Evolutionary conservation across 805 yeast genomes (phyloP).

Genomic region (Kuraishia piskuri): DNA sequence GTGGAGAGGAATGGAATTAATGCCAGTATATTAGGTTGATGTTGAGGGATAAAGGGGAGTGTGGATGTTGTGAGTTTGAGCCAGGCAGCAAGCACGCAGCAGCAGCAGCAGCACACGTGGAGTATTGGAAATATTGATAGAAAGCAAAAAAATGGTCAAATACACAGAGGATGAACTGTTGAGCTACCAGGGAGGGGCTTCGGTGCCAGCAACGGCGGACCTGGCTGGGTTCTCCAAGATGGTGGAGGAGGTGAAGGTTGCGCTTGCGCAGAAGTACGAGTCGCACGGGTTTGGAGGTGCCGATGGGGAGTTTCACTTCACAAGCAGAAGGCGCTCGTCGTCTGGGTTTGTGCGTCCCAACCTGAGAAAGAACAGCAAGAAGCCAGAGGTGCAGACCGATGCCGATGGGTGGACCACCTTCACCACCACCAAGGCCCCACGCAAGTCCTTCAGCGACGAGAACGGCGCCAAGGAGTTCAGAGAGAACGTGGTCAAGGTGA

Average conservation of each 20-base stretch:
- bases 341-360: conserved; percentile 33
- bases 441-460: conserved; percentile 36
- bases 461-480: conserved; percentile 38
- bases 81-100: too few relatives aligned
- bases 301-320: conserved; percentile 23
- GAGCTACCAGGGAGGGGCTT: conserved; percentile 45
- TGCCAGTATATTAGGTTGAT: too few relatives aligned
- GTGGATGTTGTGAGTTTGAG: too few relatives aligned
- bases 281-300: background rate
- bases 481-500: conserved; percentile 43
- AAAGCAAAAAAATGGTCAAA: conserved; percentile 28
- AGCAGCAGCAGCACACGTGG: too few relatives aligned
- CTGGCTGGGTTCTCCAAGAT: conserved; percentile 56
- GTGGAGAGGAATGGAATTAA: too few relatives aligned
- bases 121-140: background rate
- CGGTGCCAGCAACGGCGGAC: conserved; percentile 54
- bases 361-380: conserved; percentile 47
- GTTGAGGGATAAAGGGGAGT: too few relatives aligned
- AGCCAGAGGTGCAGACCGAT: conserved; percentile 45
- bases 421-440: conserved; percentile 31
- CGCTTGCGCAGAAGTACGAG: conserved; percentile 13
- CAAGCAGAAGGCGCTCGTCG: conserved; percentile 55
- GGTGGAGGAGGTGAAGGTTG: conserved; percentile 55
- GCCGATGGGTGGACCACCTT: conserved; percentile 81
- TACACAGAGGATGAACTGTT: conserved; percentile 69